A percentile compares a stretch with the other conserved stretches of the same genome.
Conservation (phyloP, 176 grass and related monocot genomes). For the Aegilops sharonensis region DNA sequence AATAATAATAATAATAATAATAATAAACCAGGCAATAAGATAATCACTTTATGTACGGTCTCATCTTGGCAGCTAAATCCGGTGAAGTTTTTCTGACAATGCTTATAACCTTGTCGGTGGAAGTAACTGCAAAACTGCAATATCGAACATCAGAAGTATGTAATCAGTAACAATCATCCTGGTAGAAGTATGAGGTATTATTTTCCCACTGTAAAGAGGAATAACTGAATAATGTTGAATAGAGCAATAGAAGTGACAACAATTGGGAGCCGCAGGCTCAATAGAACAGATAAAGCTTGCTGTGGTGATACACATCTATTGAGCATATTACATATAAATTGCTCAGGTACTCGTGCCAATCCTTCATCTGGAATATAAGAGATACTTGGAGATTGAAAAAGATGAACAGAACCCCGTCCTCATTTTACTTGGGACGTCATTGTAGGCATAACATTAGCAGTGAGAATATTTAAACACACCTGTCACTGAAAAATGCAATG, state of each 20-base stretch:
- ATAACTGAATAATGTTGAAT: neutral
- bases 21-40: neutral
- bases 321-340: too few species aligned
- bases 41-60: conserved; percentile 63
- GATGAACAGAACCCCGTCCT: neutral
- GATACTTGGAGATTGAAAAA: too few species aligned
- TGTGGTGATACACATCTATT: too few species aligned
- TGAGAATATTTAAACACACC: conserved; percentile 27
- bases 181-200: too few species aligned
- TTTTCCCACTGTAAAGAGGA: neutral
- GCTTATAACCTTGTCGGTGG: conserved; percentile 78
- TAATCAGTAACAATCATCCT: neutral
- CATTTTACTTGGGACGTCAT: neutral
- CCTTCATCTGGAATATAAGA: too few species aligned
- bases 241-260: conserved; percentile 27
- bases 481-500: conserved; percentile 88
- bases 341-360: too few species aligned
- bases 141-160: neutral
- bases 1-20: neutral
- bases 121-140: conserved; percentile 73
- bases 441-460: too few species aligned
- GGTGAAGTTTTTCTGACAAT: conserved; percentile 77
- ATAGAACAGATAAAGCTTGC: too few species aligned
- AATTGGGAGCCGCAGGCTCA: neutral
- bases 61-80: conserved; percentile 94